Percentiles rank a stretch among this genome's conserved stretches.
These are phyloP conservation scores for Nelumbo lutea DNA, from an alignment of 164 flowering plant species.

Conservation along the genomic window DNA sequence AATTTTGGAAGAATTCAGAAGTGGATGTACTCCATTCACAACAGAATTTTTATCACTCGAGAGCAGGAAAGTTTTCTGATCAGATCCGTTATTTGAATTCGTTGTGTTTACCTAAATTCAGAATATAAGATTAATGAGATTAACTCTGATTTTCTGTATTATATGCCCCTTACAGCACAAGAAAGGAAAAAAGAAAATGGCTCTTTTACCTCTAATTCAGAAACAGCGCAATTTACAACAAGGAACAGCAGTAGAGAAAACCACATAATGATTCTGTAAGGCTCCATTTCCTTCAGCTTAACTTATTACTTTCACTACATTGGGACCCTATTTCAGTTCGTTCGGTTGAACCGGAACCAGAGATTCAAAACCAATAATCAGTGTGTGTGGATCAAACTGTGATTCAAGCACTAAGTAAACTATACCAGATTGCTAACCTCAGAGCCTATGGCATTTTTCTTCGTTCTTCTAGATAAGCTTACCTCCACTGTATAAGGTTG, in stretches of 20 bases:
- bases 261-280: constrained; percentile 8
- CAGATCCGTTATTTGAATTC: constrained; percentile 7
- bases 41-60: constrained; percentile 8
- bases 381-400: neutral
- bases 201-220: constrained; percentile 28
- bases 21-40: constrained; percentile 9
- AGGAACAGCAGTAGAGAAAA: constrained; percentile 13
- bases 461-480: neutral
- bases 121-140: neutral
- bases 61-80: constrained; percentile 1
- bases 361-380: neutral
- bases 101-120: constrained; percentile 17
- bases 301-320: neutral
- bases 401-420: neutral
- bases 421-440: constrained; percentile 5
- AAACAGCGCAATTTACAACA: constrained; percentile 13
- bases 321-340: neutral
- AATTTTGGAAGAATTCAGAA: constrained; percentile 10
- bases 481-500: too few species aligned
- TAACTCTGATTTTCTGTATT: neutral
- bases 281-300: constrained; percentile 22
- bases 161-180: neutral
- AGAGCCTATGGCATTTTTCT: neutral
- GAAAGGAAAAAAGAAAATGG: neutral
- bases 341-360: neutral